These are phyloP conservation scores for Fragaria vesca DNA, from an alignment of 306 rosid species.

Conservation along the genomic window DNA sequence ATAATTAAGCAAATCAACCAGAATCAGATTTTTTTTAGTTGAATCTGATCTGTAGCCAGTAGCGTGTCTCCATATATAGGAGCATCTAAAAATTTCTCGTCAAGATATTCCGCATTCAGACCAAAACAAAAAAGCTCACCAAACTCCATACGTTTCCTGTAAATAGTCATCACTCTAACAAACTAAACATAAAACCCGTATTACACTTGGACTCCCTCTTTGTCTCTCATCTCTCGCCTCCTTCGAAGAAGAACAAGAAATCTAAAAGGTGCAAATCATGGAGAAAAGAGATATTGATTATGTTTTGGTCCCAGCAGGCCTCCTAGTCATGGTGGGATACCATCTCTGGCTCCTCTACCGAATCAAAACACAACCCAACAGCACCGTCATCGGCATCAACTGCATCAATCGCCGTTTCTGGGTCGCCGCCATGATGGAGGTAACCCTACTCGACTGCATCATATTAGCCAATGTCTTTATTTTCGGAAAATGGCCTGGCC, in stretches of 20 bases:
- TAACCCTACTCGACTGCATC: slow-evolving; percentile 1
- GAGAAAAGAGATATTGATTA: slow-evolving; percentile 49
- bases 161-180: not conserved
- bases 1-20: not conserved
- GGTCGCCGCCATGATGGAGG: slow-evolving; percentile 97
- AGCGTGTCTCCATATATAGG: too few species aligned
- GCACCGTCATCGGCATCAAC: slow-evolving; percentile 74
- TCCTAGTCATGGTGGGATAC: slow-evolving; percentile 52
- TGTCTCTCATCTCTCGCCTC: not conserved
- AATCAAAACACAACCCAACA: slow-evolving; percentile 55
- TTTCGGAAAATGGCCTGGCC: too few species aligned
- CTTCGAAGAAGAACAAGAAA: not conserved
- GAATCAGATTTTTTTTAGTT: not conserved
- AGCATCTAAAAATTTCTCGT: too few species aligned
- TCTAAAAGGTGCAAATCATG: slow-evolving; percentile 23
- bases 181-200: slow-evolving; percentile 21
- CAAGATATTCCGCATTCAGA: not conserved
- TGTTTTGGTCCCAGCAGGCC: slow-evolving; percentile 61
- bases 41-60: not conserved
- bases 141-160: slow-evolving; percentile 1
- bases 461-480: not conserved
- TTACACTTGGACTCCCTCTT: slow-evolving; percentile 21
- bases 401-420: slow-evolving; percentile 84
- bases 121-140: not conserved
- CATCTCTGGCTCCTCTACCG: slow-evolving; percentile 75